Base-by-base conservation (phyloP, 2,329 filamentous ascomycete species). In the Septoria linicola region DNA sequence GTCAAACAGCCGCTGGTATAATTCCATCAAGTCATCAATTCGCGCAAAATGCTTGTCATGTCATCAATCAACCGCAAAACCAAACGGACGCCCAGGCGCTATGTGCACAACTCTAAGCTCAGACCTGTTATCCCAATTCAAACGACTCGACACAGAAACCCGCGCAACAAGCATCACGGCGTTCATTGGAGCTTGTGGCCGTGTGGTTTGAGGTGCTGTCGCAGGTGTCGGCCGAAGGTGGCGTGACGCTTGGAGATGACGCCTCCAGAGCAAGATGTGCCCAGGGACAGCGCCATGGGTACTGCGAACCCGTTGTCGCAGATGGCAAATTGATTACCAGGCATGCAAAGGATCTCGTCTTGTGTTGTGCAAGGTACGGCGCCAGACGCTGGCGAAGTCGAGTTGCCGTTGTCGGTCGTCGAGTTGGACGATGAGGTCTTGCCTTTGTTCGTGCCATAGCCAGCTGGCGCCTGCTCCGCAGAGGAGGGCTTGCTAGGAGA, bases 301-400 rank as follows among this genome's bases (percentile, higher is more conserved):
- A 73, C 63, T 20, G 70, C 73, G 45, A 62, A 71, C 25, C 71
- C 70, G 30, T 65, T 63, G 64, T 73, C 67, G 68, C 73, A 75
- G 19, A 73, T 60, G 30, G 72, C 73, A 43, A 69, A 75, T 19
- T 70, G 65, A 44, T 55, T 63, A 53, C 48, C 60, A 37, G 70
- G 70, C 34, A 74, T 71, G 65, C 73, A 75, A 48, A 74, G 63
- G 31, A 75, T 58, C 39, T 59, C 63, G 17, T 71, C 72, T n/a
- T 73, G 65, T 10, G n/a, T 56, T 0, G 34, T 27, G 31, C 59
- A 54, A 23, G 56, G 23, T n/a, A 49, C 45, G n/a, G n/a, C n/a
- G n/a, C n/a, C n/a, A 7, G 54, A 45, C 5, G 5, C 20, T 23
- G 30, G 13, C 14, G 42, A 37, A 25, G 42, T 37, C n/a, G 39